Conservation (phyloP, 2,329 filamentous ascomycete species). For the Sporothrix variecibatus region DNA sequence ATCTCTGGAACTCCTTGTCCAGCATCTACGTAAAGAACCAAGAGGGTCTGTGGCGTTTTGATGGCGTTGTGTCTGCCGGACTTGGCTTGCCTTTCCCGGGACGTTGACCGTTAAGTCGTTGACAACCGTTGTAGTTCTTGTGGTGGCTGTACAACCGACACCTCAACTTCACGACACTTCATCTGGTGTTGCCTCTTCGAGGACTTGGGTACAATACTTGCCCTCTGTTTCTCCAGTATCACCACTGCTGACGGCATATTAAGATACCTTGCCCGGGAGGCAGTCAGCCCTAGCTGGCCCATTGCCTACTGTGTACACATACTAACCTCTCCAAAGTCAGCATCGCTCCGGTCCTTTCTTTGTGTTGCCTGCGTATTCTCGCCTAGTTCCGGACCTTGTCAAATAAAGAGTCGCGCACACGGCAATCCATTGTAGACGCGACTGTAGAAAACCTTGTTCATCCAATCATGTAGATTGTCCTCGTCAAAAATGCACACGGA, state of each 20-base stretch:
- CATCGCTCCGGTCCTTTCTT: not conserved
- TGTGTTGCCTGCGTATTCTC: too few relatives aligned
- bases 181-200: not conserved
- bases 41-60: not conserved
- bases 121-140: not conserved
- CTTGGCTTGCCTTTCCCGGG: not conserved
- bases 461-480: too few relatives aligned
- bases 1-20: not conserved
- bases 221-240: not conserved
- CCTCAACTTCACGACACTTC: not conserved
- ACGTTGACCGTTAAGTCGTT: not conserved
- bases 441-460: too few relatives aligned
- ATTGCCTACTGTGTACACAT: not conserved
- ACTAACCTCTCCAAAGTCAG: not conserved
- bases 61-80: not conserved
- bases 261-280: not conserved
- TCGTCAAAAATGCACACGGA: too few relatives aligned
- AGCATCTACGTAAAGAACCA: not conserved
- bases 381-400: not conserved
- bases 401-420: not conserved
- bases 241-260: not conserved
- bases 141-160: not conserved
- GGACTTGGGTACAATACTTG: too few relatives aligned
- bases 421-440: too few relatives aligned
- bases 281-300: not conserved